Percentiles rank a stretch among this genome's conserved stretches.
These are phyloP conservation scores for Acer negundo DNA, from an alignment of 345 rosid species.

Conservation along the genomic window DNA sequence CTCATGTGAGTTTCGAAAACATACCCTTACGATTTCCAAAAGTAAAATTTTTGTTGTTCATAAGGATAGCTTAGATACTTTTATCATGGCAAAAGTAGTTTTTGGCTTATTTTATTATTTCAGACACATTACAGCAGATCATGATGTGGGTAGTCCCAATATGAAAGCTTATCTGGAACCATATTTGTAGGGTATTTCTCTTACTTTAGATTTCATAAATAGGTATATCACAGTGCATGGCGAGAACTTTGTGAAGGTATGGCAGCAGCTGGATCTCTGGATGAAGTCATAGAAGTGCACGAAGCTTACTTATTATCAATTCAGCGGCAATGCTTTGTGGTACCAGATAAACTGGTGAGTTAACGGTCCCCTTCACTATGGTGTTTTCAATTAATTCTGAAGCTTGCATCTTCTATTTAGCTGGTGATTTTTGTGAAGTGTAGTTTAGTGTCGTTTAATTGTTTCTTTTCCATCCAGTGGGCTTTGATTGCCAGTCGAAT, in stretches of 20 bases:
- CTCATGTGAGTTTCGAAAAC: too few relatives aligned
- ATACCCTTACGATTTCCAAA: too few relatives aligned
- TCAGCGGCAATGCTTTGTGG: constrained; percentile 96
- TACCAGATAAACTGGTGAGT: constrained; percentile 90
- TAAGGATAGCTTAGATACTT: not conserved
- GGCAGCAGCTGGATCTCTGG: constrained; percentile 87
- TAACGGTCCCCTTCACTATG: constrained; percentile 11
- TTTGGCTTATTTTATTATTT: not conserved
- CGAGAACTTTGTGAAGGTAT: constrained; percentile 91
- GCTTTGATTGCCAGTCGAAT: constrained; percentile 91
- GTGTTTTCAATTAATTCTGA: constrained; percentile 8
- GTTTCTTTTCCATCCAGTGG: constrained; percentile 57
- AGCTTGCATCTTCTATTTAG: constrained; percentile 10
- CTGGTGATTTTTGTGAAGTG: constrained; percentile 13
- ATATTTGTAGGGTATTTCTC: constrained; percentile 8
- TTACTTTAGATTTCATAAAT: constrained; percentile 34
- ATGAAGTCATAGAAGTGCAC: constrained; percentile 94
- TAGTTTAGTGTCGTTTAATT: constrained; percentile 6
- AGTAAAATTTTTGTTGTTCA: too few relatives aligned
- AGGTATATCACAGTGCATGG: constrained; percentile 99
- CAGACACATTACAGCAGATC: not conserved
- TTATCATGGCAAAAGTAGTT: not conserved
- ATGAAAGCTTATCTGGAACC: not conserved
- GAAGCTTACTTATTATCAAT: constrained; percentile 89
- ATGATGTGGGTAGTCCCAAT: not conserved